phyloP scores from a whole-genome alignment of 352 stramenopile species.

The Pythium brassicae region DNA sequence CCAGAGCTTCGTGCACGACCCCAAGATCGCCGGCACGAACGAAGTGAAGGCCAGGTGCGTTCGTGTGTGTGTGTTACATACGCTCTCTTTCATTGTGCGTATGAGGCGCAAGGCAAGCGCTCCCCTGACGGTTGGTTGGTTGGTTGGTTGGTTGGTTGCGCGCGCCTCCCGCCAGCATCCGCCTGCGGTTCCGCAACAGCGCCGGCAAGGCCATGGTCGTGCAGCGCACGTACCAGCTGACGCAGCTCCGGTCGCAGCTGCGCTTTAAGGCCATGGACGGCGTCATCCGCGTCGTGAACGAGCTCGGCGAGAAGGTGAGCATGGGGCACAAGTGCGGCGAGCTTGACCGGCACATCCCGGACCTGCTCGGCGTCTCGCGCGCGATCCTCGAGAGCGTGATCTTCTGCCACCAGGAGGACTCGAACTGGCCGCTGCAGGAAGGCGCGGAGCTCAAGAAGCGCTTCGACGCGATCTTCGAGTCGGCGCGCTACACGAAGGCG shows the following conservation, averaged over 20 bases:
- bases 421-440: conserved; percentile 96
- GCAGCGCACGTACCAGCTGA: conserved; percentile 93
- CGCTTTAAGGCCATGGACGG: conserved; percentile 97
- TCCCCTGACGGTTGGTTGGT: no score
- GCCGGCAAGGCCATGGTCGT: conserved; percentile 89
- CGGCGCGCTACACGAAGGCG: conserved; percentile 96
- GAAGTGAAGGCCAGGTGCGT: conserved; percentile 82
- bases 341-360: conserved; percentile 91
- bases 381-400: conserved; percentile 99
- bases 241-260: conserved; percentile 87
- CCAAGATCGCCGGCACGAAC: conserved; percentile 87
- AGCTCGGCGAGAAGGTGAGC: conserved; percentile 88
- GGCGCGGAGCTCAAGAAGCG: conserved; percentile 97
- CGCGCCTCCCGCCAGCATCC: conserved; percentile 32
- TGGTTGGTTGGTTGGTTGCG: no score
- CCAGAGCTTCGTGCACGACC: conserved; percentile 97
- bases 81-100: no score
- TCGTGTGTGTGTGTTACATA: neutral
- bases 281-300: conserved; percentile 88
- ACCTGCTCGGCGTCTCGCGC: conserved; percentile 95
- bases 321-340: conserved; percentile 95
- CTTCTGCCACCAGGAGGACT: conserved; percentile 99
- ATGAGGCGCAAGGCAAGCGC: no score
- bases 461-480: conserved; percentile 99
- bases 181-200: conserved; percentile 92